Base-by-base conservation (phyloP, 2,329 filamentous ascomycete genomes). In the Epicoccum sorghinum region DNA sequence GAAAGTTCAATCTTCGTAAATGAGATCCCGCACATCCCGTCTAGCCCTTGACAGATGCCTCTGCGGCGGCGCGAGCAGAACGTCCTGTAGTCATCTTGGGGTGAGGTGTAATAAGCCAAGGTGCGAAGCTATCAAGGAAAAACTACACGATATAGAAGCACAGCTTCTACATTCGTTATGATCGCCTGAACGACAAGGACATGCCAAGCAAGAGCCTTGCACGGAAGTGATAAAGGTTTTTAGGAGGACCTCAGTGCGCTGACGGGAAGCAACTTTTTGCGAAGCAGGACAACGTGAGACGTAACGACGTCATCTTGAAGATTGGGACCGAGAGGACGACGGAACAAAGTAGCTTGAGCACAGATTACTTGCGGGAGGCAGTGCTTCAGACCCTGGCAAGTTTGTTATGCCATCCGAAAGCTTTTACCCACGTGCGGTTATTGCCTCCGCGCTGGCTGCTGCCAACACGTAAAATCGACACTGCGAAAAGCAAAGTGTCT, bases 291-390 rank as follows among this genome's bases (percentile, higher is more conserved):
- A 37, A 29, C 27, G 27, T 32, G 46, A 44, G 38, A 59, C 49
- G 47, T 33, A 37, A 12, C 41, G 55, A 58, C 55, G 52, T 60
- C 58, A 59, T 60, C 46, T 25, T 44, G 51, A 35, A 40, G 45
- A 60, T 58, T 55, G 18, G 23, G 12, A 44, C 29, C 22, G 45
- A 35, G 33, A 13, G 41, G 10, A 12, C 25, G 33, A 14, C 13
- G 27, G 22, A 35, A 45, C n/a, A 24, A 2, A 18, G 33, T 38
- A 39, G 41, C 41, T 29, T 22, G 13, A 23, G 46, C 13, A n/a
- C 10, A 13, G 8, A 30, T 29, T 47, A 8, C 45, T 18, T 25
- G 27, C 27, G 27, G 27, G 6, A 29, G 27, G 27, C 27, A 29
- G 27, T 9, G 27, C 27, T 29, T 29, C 9, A 29, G 9, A 29